These are phyloP conservation scores for Cystobasidium pallidum DNA, from an alignment of 1,284 basidiomycete species.

Conservation along the genomic window DNA sequence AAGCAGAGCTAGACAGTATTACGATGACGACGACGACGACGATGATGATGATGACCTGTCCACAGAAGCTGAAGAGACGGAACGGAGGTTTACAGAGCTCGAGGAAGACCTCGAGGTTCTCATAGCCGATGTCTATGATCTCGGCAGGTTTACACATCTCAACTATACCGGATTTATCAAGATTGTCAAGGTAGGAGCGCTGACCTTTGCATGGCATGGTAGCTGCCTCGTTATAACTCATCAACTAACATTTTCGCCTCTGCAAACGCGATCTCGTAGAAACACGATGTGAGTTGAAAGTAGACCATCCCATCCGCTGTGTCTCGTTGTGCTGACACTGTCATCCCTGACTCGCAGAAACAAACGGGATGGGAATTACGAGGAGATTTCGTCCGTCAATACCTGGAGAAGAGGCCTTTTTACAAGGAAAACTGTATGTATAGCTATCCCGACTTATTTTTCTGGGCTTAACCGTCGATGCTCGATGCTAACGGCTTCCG, in stretches of 20 bases:
- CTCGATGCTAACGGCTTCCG: not conserved
- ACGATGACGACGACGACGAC: constrained; percentile 59
- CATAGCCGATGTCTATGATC: constrained; percentile 97
- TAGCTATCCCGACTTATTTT: not conserved
- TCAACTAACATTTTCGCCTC: constrained; percentile 7
- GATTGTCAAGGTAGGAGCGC: constrained; percentile 72
- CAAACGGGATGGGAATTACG: constrained; percentile 65
- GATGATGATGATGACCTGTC: constrained; percentile 61
- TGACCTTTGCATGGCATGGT: too few relatives aligned
- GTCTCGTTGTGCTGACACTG: too few relatives aligned
- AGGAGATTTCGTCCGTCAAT: constrained; percentile 75
- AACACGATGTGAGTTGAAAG: constrained; percentile 68
- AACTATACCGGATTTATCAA: constrained; percentile 94
- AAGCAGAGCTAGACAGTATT: constrained; percentile 59
- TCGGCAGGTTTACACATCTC: constrained; percentile 63
- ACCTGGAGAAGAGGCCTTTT: constrained; percentile 92
- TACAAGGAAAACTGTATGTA: constrained; percentile 70
- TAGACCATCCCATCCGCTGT: not conserved
- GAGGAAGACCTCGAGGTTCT: constrained; percentile 95
- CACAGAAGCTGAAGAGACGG: constrained; percentile 66
- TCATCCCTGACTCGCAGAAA: constrained; percentile 58
- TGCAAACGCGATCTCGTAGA: constrained; percentile 61
- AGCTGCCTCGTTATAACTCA: too few relatives aligned
- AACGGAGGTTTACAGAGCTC: constrained; percentile 83
- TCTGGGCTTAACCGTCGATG: too few relatives aligned